Percentiles rank a stretch among this genome's conserved stretches.
Evolutionary conservation across 768 basidiomycete genomes (phyloP).

Genomic region (Suillus discolor): DNA sequence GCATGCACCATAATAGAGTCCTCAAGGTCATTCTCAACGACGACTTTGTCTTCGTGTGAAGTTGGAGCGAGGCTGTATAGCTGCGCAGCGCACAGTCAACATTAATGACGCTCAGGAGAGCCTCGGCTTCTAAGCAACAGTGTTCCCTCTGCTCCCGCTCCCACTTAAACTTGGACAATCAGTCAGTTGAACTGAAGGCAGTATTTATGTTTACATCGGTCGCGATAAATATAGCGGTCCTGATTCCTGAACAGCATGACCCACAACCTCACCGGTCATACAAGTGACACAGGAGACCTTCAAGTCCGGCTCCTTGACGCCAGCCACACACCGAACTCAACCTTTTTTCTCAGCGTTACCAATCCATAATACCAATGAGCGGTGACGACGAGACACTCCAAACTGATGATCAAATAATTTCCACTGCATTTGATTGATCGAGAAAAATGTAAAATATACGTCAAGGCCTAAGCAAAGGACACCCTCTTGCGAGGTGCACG

Average conservation of each 20-base stretch:
- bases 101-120: neutral
- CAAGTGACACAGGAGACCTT: neutral
- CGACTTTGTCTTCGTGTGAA: neutral
- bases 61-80: neutral
- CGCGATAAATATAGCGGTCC: neutral
- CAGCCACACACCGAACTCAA: neutral
- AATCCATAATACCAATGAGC: neutral
- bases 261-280: neutral
- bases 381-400: neutral
- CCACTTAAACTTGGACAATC: neutral
- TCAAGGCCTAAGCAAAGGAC: constrained; percentile 30
- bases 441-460: constrained; percentile 1
- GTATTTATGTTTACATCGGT: neutral
- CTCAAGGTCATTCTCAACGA: neutral
- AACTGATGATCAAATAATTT: constrained; percentile 5
- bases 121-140: neutral
- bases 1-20: neutral
- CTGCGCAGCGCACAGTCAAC: neutral
- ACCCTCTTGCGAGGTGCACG: constrained; percentile 35
- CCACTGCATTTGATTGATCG: constrained; percentile 2
- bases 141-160: neutral
- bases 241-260: neutral
- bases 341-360: neutral
- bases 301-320: neutral
- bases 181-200: neutral